Base-by-base conservation (phyloP, 1,284 basidiomycete genomes). In the Ustilago sp. region DNA sequence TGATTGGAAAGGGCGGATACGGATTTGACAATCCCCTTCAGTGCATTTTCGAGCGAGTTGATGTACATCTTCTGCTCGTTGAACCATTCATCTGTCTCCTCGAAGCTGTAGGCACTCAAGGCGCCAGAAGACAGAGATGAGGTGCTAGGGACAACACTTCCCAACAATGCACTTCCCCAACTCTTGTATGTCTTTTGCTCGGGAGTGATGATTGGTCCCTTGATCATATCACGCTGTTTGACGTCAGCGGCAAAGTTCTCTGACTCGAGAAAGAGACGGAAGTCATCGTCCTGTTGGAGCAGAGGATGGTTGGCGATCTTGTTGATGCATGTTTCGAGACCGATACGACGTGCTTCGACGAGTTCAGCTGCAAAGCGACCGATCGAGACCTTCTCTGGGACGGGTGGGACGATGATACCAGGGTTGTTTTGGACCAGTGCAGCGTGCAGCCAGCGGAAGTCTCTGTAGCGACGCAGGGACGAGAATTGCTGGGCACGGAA, bases 81-180 rank as follows among this genome's bases (percentile, higher is more conserved):
- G 81, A 98, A 99, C 94, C 95, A 99, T 90, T 98, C 95, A 83
- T 99, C 96, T 15, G 91, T 93, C 87, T 99, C 96, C 77, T 93
- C 89, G 86, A 96, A 99, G 63, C 92, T 90, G 8, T 93, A 91
- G 1, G 94, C 94, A 12, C 69, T 73, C 17, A 74, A 47, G 15
- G 74, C 61, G 9, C 74, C 70, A 12, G 69, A 59, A 23, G 76
- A 74, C 13, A 68, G 71, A 11, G 81, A 61, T 13, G 79, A 81
- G 0, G 19, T 72, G n/a, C 65, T 61, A 1, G 82, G 79, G 8
- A 80, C 78, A 3, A 83, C 59, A 31, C 47, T 59, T 19, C 73
- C 78, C 13, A 68, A 48, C 19, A 72, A 41, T 3, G 62, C 63
- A 41, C 62, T 68, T 4, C 70, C 53, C 71, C 83, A 81, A 31